phyloP scores from a whole-genome alignment of 1,139 yeast species.

The Spathaspora sp. region DNA sequence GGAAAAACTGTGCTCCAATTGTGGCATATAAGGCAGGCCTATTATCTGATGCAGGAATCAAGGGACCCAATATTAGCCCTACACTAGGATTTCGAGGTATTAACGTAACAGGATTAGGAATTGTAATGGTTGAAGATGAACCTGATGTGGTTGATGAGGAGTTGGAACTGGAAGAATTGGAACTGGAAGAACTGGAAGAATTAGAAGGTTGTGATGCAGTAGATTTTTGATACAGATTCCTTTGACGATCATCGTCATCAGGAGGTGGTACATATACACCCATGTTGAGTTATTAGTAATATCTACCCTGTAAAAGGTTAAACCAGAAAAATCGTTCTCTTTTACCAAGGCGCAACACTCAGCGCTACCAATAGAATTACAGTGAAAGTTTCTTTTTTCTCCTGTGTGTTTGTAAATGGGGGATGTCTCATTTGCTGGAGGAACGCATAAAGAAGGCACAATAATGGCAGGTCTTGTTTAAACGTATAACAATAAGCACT shows the following conservation, averaged over 20 bases:
- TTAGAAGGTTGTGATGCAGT: constrained; percentile 1
- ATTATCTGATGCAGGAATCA: constrained; percentile 65
- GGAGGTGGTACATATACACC: constrained; percentile 37
- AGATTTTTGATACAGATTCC: constrained; percentile 8
- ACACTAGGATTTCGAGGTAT: constrained; percentile 50
- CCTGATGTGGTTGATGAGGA: constrained; percentile 15
- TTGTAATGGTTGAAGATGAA: constrained; percentile 16
- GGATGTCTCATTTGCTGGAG: background rate
- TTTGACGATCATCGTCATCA: constrained; percentile 15
- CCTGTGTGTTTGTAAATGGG: background rate
- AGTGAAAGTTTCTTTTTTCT: background rate
- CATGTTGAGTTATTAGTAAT: constrained; percentile 15
- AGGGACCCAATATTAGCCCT: constrained; percentile 63
- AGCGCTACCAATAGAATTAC: background rate
- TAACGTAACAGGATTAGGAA: constrained; percentile 23
- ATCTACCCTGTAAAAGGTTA: background rate
- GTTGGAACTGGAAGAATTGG: constrained; percentile 5
- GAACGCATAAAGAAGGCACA: too few relatives aligned
- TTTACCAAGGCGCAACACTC: too few relatives aligned
- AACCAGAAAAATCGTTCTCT: too few relatives aligned
- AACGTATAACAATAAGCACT: too few relatives aligned
- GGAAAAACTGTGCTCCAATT: constrained; percentile 45
- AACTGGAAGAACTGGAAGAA: background rate
- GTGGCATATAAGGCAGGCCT: constrained; percentile 47
- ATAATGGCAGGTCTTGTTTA: too few relatives aligned